phyloP scores from a whole-genome alignment of 2,329 filamentous ascomycete species.

The Neurospora sp. region DNA sequence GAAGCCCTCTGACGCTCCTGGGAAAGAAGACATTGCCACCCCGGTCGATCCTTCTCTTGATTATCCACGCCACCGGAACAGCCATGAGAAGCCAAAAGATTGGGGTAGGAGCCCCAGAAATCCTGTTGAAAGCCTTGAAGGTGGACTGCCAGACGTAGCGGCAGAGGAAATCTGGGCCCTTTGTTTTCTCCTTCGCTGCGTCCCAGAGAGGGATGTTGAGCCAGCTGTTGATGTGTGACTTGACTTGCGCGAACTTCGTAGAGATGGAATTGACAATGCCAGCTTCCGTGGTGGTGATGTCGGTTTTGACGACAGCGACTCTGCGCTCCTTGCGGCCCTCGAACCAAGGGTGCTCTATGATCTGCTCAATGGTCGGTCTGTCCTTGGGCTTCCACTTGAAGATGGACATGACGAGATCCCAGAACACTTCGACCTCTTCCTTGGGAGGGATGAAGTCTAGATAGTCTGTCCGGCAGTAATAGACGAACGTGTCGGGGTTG shows the following conservation, averaged over 20 bases:
- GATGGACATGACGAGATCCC: conserved; percentile 1
- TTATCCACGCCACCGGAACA: not conserved
- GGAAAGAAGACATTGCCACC: not conserved
- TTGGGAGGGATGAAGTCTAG: not conserved
- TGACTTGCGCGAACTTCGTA: not conserved
- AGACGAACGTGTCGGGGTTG: not conserved
- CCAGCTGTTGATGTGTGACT: not conserved
- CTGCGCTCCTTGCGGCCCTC: not conserved
- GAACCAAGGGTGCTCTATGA: conserved; percentile 7
- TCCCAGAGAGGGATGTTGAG: not conserved
- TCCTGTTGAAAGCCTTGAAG: not conserved
- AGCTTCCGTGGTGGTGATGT: not conserved
- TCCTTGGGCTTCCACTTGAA: conserved; percentile 4
- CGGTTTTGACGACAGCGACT: not conserved
- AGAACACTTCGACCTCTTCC: not conserved
- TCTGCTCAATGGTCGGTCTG: not conserved
- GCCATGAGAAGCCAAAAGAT: not conserved
- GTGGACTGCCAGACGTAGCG: not conserved
- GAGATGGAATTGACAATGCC: not conserved
- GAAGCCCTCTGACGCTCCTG: not conserved
- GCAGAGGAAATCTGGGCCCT: not conserved
- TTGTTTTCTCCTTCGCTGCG: not conserved
- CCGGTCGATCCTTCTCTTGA: not conserved
- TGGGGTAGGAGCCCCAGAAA: not conserved
- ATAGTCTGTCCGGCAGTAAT: not conserved